Conservation (phyloP, 305 asterid genomes). For the Fraxinus albicans region DNA sequence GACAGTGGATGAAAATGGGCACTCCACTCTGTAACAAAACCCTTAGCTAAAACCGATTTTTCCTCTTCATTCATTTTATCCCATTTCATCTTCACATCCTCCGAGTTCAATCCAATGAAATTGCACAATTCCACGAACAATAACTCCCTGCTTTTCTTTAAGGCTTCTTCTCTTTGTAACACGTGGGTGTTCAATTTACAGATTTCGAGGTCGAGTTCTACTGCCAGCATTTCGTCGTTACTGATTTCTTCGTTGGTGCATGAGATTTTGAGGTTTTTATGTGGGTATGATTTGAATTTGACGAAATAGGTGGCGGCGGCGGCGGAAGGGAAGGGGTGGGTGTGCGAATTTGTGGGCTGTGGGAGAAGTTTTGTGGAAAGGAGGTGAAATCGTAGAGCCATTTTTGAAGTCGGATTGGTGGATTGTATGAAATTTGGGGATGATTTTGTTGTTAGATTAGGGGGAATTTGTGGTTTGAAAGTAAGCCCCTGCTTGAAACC, state of each 20-base stretch:
- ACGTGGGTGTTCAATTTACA: slow-evolving; percentile 34
- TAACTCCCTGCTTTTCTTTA: slow-evolving; percentile 62
- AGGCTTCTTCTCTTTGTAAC: slow-evolving; percentile 52
- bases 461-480: neutral
- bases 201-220: slow-evolving; percentile 46
- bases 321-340: slow-evolving; percentile 18
- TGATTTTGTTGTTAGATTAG: neutral
- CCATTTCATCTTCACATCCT: slow-evolving; percentile 63
- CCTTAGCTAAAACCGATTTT: slow-evolving; percentile 41
- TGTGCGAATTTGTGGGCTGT: slow-evolving; percentile 24
- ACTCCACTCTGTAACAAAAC: slow-evolving; percentile 68
- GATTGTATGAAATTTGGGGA: neutral
- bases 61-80: slow-evolving; percentile 56
- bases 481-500: neutral
- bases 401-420: slow-evolving; percentile 19
- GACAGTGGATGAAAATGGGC: slow-evolving; percentile 72
- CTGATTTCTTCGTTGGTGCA: slow-evolving; percentile 41
- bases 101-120: slow-evolving; percentile 48
- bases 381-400: slow-evolving; percentile 32
- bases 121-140: slow-evolving; percentile 55
- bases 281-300: slow-evolving; percentile 6
- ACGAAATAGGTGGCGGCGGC: slow-evolving; percentile 3
- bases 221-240: slow-evolving; percentile 47
- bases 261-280: slow-evolving; percentile 31
- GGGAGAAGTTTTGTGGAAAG: slow-evolving; percentile 32